Evolutionary conservation across 208 protist species (phyloP), one percentile per base, ranked within the genome.

Genomic region (Trypanosomatidae sp.): DNA sequence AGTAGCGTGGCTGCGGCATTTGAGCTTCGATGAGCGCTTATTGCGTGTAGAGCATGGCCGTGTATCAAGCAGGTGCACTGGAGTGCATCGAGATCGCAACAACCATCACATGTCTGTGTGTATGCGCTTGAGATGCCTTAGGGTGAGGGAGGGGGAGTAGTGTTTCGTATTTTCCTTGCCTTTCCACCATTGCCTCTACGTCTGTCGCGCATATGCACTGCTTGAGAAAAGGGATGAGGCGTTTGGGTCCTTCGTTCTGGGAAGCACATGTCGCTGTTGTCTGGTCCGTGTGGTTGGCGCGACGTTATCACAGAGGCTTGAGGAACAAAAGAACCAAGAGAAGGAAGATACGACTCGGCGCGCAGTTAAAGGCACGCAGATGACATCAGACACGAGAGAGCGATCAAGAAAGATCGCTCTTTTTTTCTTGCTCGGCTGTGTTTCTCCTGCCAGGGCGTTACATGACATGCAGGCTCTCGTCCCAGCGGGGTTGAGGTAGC

Each of bases 1-100:
- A 84, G 49, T 22, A 22, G 49, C 66, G 36, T 65, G 3, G 39
- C 19, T 47, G 60, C 17, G 60, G 7, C 22, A 44, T 44, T 46
- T n/a, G 19, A 19, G 15, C 6, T 46, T 39, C 46, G 33, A 65
- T 65, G 60, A 65, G 39, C 60, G 39, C 19, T 19, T n/a, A 22
- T 65, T 28, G 36, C 22, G 39, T n/a, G 60, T 65, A n/a, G 33
- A 39, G 22, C 33, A 44, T 44, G 22, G 7, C 2, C 6, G 19
- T 65, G 36, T 46, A 44, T 46, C 60, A 65, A 28, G 39, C 60
- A 65, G 39, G 19, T 65, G 60, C 39, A 8, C 60, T 28, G 60
- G 39, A 65, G 60, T 47, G 36, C 22, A 46, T 65, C 19, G 19
- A 65, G 9, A 47, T 65, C 22, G 64, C 19, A 13, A 2, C n/a